A percentile compares a stretch with the other conserved stretches of the same genome.
Evolutionary conservation across 306 rosid species (phyloP).

Genomic region (Quercus bicolor): DNA sequence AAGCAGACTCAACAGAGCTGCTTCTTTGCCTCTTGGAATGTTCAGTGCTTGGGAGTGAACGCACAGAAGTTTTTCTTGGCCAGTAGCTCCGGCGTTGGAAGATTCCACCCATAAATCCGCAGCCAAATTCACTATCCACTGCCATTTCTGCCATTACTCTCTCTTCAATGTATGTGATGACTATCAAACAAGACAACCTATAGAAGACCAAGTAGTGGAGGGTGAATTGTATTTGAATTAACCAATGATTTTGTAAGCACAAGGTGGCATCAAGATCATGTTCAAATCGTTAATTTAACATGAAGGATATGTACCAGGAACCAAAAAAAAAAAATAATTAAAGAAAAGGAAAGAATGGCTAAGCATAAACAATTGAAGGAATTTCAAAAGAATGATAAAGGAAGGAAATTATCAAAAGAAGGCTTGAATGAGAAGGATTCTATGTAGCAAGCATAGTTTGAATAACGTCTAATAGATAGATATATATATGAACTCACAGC

Average conservation of each 20-base stretch:
- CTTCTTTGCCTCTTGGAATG: constrained; percentile 22
- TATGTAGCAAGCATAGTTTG: constrained; percentile 30
- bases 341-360: constrained; percentile 5
- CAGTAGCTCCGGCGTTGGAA: constrained; percentile 43
- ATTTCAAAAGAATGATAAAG: constrained; percentile 12
- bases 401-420: constrained; percentile 28
- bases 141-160: constrained; percentile 46
- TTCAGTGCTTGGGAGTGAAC: constrained; percentile 48
- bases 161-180: not conserved
- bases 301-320: constrained; percentile 4
- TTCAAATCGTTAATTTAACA: not conserved
- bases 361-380: constrained; percentile 9
- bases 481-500: constrained; percentile 24
- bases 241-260: not conserved
- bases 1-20: constrained; percentile 7
- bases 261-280: not conserved
- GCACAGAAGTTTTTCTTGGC: constrained; percentile 66
- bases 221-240: no score
- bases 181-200: no score
- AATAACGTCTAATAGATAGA: not conserved
- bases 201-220: no score
- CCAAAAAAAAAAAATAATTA: not conserved
- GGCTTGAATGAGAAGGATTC: constrained; percentile 38
- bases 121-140: constrained; percentile 39
- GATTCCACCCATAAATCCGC: constrained; percentile 62